Percentiles rank a stretch among this genome's conserved stretches.
These are phyloP conservation scores for Exophiala spinifera DNA, from an alignment of 2,329 filamentous ascomycete genomes.

Conservation along the genomic window DNA sequence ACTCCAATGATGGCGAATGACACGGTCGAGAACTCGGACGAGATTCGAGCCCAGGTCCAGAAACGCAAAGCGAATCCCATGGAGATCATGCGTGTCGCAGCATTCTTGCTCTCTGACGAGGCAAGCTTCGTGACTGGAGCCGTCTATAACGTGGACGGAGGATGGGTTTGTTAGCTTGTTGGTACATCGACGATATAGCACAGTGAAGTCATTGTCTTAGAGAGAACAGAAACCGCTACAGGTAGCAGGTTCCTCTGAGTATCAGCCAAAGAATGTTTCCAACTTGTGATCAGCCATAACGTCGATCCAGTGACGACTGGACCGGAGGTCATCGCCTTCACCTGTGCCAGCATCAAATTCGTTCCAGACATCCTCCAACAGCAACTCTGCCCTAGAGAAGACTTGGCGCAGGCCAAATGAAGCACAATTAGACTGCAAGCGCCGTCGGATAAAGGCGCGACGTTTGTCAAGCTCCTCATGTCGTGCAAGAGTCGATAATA, in stretches of 20 bases:
- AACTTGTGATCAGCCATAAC: constrained; percentile 16
- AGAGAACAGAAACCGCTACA: no score
- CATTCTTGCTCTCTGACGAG: constrained; percentile 48
- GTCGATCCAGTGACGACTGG: constrained; percentile 15
- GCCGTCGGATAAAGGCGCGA: constrained; percentile 15
- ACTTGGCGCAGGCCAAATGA: constrained; percentile 15
- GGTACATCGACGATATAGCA: constrained; percentile 1
- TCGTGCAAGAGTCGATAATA: constrained; percentile 14
- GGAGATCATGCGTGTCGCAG: constrained; percentile 43
- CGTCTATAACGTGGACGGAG: constrained; percentile 48
- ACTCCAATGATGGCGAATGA: constrained; percentile 14
- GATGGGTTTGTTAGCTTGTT: constrained; percentile 35
- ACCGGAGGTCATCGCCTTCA: constrained; percentile 8
- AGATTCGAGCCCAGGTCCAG: constrained; percentile 26
- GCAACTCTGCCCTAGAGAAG: constrained; percentile 11
- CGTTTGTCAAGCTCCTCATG: constrained; percentile 10
- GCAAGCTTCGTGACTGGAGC: constrained; percentile 48
- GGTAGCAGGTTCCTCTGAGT: background rate
- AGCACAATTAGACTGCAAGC: constrained; percentile 13
- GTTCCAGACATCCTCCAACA: constrained; percentile 13
- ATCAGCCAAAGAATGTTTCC: constrained; percentile 17
- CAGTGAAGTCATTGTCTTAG: no score
- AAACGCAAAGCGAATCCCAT: constrained; percentile 34
- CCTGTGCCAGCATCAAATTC: constrained; percentile 11
- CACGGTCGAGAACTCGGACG: constrained; percentile 12